Evolutionary conservation across 192 early-diverging fungal genomes (phyloP).

Genomic region (Physocladia obscura): DNA sequence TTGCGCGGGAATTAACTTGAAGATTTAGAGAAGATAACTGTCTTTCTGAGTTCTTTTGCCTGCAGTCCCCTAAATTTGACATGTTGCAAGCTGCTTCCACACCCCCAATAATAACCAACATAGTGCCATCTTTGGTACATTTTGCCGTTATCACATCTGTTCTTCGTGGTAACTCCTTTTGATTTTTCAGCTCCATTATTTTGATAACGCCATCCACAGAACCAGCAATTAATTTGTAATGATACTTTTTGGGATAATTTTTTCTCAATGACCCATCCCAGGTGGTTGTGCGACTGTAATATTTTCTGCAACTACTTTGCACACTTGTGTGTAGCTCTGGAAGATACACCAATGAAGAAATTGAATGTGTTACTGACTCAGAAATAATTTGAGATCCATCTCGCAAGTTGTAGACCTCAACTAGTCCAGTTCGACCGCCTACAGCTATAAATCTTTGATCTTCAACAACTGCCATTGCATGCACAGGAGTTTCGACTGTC

Average conservation of each 20-base stretch:
- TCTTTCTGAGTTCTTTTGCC: too few relatives aligned
- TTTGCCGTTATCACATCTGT: background rate
- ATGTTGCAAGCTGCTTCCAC: too few relatives aligned
- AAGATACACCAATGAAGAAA: background rate
- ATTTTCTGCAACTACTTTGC: background rate
- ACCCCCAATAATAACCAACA: background rate
- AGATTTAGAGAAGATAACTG: background rate
- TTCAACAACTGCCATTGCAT: background rate
- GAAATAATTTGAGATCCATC: background rate
- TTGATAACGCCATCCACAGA: background rate
- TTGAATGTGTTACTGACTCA: constrained; percentile 4
- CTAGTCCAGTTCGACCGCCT: background rate
- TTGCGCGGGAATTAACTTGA: background rate
- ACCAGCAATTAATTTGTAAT: background rate
- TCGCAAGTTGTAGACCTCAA: constrained; percentile 7
- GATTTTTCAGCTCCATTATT: background rate
- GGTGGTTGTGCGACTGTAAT: background rate
- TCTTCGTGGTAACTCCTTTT: background rate
- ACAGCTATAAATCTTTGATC: constrained; percentile 4
- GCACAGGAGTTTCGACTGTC: background rate
- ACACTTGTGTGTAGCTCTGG: background rate
- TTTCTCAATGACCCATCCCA: background rate
- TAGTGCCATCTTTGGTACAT: background rate
- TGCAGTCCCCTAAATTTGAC: too few relatives aligned
- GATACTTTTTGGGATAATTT: background rate